A percentile compares a stretch with the other conserved stretches of the same genome.
These are phyloP conservation scores for Zymoseptoria brevis DNA, from an alignment of 2,329 filamentous ascomycete genomes.

Conservation along the genomic window DNA sequence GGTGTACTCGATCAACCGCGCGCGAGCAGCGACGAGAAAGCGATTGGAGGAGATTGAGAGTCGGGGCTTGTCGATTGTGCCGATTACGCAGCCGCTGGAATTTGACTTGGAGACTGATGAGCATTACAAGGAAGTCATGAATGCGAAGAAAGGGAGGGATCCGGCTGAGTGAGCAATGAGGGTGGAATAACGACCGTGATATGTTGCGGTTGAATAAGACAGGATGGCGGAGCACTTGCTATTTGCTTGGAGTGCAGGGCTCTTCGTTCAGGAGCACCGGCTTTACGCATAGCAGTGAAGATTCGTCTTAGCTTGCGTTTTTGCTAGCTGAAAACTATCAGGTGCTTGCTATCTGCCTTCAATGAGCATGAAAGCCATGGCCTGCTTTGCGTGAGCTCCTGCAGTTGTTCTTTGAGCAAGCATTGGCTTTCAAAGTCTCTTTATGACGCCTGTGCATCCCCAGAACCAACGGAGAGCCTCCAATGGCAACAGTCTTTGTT, in stretches of 20 bases:
- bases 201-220: too few relatives aligned
- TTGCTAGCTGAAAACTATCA: background rate
- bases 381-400: background rate
- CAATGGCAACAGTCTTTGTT: too few relatives aligned
- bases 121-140: conserved; percentile 41
- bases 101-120: conserved; percentile 45
- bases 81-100: conserved; percentile 48
- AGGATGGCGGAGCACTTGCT: background rate
- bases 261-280: background rate
- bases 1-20: conserved; percentile 55
- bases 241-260: background rate
- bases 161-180: conserved; percentile 33
- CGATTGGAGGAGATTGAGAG: conserved; percentile 47
- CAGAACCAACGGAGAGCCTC: too few relatives aligned
- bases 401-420: too few relatives aligned
- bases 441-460: too few relatives aligned
- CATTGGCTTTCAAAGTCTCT: too few relatives aligned
- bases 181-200: too few relatives aligned
- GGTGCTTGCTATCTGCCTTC: background rate
- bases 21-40: conserved; percentile 40
- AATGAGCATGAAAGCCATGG: background rate
- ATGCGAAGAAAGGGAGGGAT: conserved; percentile 34
- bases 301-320: background rate
- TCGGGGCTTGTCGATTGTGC: conserved; percentile 39
- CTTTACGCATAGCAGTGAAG: background rate